Evolutionary conservation across 208 protist genomes (phyloP).

Genomic region (Strigomonas galati): DNA sequence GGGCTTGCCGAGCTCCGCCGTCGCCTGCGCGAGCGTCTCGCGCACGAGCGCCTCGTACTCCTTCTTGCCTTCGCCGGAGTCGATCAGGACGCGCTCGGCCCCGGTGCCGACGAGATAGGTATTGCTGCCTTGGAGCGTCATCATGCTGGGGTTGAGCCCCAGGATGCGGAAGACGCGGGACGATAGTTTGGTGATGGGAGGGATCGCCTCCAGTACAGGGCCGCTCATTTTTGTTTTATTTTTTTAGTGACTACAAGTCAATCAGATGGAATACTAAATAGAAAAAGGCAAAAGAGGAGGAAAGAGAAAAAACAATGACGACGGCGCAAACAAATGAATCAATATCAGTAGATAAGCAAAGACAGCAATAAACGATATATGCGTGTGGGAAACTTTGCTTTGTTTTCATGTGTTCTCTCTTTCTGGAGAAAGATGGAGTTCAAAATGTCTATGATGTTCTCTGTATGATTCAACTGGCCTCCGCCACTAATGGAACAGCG

Average conservation of each 20-base stretch:
- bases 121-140: conserved; percentile 75
- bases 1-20: conserved; percentile 23
- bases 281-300: not conserved
- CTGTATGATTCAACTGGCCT: too few species aligned
- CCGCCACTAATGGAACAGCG: not conserved
- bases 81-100: conserved; percentile 40
- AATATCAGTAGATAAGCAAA: not conserved
- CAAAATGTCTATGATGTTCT: too few species aligned
- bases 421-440: not conserved
- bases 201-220: conserved; percentile 17
- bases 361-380: not conserved
- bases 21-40: conserved; percentile 23
- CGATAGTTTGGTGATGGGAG: conserved; percentile 30
- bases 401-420: not conserved
- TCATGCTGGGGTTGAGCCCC: conserved; percentile 60
- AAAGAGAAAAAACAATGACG: conserved; percentile 8
- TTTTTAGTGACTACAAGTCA: not conserved
- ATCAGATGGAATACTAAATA: not conserved
- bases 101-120: conserved; percentile 69
- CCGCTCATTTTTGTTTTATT: not conserved
- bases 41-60: conserved; percentile 36
- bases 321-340: conserved; percentile 4
- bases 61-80: conserved; percentile 50
- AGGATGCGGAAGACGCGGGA: conserved; percentile 51
- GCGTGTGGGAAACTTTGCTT: not conserved